Conservation (phyloP, 2,329 filamentous ascomycete genomes). For the Metarhizium brunneum region DNA sequence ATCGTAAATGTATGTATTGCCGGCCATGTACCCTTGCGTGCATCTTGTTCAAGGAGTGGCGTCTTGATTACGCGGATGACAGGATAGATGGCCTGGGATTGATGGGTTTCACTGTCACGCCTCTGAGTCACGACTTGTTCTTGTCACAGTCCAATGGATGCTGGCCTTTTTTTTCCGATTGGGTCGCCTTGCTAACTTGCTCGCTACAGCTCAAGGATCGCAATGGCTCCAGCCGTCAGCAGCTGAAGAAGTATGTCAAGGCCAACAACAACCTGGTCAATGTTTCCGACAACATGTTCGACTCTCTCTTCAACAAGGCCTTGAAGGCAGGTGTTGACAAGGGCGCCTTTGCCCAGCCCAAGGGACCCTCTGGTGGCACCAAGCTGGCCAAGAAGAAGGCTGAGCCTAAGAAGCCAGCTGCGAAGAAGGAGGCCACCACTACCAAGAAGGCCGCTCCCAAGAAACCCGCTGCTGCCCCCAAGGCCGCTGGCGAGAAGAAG, state of each 20-base stretch:
- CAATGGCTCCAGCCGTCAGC: constrained; percentile 52
- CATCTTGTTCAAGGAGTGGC: constrained; percentile 15
- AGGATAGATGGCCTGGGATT: neutral
- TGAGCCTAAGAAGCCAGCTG: constrained; percentile 28
- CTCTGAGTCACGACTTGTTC: constrained; percentile 8
- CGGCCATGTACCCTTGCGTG: constrained; percentile 24
- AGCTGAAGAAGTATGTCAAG: constrained; percentile 52
- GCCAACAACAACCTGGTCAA: constrained; percentile 42
- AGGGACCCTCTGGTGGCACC: constrained; percentile 83
- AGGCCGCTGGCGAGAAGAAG: constrained; percentile 6
- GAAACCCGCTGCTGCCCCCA: constrained; percentile 10
- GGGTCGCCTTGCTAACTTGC: constrained; percentile 25
- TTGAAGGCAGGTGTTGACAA: constrained; percentile 75
- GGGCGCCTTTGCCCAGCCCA: constrained; percentile 80
- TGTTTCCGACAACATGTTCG: constrained; percentile 46
- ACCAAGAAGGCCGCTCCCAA: constrained; percentile 22
- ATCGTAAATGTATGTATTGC: constrained; percentile 47
- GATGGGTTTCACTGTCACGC: constrained; percentile 1
- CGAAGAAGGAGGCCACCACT: constrained; percentile 24
- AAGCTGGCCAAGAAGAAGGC: constrained; percentile 78
- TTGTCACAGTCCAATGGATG: neutral
- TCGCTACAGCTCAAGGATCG: constrained; percentile 48
- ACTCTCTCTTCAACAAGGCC: constrained; percentile 76
- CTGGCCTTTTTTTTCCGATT: neutral
- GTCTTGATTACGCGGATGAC: neutral